Base-by-base conservation (phyloP, 495 filamentous ascomycete genomes). In the Barbatosphaeria neglecta region DNA sequence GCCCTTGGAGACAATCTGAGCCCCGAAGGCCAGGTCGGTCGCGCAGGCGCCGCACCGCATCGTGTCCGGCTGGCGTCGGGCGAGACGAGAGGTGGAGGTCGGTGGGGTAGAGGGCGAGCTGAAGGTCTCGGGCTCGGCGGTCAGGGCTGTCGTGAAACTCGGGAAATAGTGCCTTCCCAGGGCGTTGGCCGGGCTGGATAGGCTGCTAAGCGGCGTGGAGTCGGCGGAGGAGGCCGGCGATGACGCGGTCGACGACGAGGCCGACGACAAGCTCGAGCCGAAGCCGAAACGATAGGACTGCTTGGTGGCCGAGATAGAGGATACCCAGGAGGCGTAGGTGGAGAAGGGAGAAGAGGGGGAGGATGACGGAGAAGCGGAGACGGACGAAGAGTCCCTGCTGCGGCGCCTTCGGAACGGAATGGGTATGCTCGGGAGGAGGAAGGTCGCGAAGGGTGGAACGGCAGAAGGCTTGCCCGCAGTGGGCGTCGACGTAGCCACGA, bases 1-100 rank as follows among this genome's bases (percentile, higher is more conserved):
- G 40, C 87, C 86, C 69, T 90, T 94, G 67, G 77, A 83, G 55
- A 95, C 80, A 45, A 95, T 88, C 56, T 92, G 87, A 22, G 75
- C 76, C 23, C 75, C 77, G 52, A 82, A 77, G 51, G 84, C 86
- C 19, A 95, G 69, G 59, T 94, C 83, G 40, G 80, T 65, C 37
- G 81, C 69, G 63, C 89, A 96, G 41, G 67, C 74, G 38, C 74
- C 65, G 65, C 89, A 96, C 49, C 81, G 80, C 43, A 96, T 75
- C 42, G 66, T 73, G 52, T 66, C 57, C 7, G 70, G 64, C 6
- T 60, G 61, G 35, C 57, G 50, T 24, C 59, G 64, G 22, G 62
- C 37, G 27, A 73, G 54, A 1, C 52, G 51, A 2, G 39, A 24
- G 9, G 17, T n/a, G 44, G 50, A 7, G 23, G 28, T 5, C 9